A percentile compares a stretch with the other conserved stretches of the same genome.
phyloP scores from a whole-genome alignment of 108 stramenopile species.

The Cyclotella sp. region DNA sequence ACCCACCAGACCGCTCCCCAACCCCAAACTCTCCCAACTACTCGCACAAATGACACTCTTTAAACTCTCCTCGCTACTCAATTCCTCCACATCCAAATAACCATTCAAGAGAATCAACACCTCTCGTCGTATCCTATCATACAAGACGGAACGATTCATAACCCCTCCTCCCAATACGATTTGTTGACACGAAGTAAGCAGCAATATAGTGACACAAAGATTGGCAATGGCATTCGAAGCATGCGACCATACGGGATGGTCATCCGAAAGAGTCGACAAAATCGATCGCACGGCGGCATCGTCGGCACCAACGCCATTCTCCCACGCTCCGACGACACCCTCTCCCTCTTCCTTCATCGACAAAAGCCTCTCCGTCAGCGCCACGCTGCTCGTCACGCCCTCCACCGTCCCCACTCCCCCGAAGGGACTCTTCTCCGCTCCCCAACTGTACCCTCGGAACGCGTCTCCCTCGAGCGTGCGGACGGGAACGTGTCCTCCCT shows the following conservation, averaged over 20 bases:
- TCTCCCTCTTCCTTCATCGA: constrained; percentile 19
- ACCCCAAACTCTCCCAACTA: constrained; percentile 27
- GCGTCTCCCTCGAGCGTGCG: constrained; percentile 72
- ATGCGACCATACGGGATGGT: constrained; percentile 88
- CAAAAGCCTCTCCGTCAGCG: constrained; percentile 73
- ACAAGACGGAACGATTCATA: constrained; percentile 80
- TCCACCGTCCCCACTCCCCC: constrained; percentile 75
- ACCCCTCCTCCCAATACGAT: constrained; percentile 96
- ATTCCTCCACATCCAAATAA: constrained; percentile 76
- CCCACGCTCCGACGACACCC: constrained; percentile 18
- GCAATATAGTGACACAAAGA: constrained; percentile 84
- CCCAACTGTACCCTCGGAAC: constrained; percentile 89
- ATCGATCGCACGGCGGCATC: constrained; percentile 33
- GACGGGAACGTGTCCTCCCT: constrained; percentile 86
- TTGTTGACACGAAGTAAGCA: constrained; percentile 82
- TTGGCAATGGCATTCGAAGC: constrained; percentile 93
- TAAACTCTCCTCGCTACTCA: constrained; percentile 24
- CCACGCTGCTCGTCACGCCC: constrained; percentile 74
- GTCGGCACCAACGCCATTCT: too few species aligned
- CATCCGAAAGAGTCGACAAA: constrained; percentile 69
- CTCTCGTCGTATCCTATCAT: constrained; percentile 65
- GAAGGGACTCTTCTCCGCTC: constrained; percentile 66
- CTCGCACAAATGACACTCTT: constrained; percentile 39
- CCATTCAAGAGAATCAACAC: constrained; percentile 86
- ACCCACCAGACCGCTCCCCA: constrained; percentile 44